Evolutionary conservation across 2,329 filamentous ascomycete genomes (phyloP), one percentile per base, ranked within the genome.

Genomic region (Claviceps sp.): DNA sequence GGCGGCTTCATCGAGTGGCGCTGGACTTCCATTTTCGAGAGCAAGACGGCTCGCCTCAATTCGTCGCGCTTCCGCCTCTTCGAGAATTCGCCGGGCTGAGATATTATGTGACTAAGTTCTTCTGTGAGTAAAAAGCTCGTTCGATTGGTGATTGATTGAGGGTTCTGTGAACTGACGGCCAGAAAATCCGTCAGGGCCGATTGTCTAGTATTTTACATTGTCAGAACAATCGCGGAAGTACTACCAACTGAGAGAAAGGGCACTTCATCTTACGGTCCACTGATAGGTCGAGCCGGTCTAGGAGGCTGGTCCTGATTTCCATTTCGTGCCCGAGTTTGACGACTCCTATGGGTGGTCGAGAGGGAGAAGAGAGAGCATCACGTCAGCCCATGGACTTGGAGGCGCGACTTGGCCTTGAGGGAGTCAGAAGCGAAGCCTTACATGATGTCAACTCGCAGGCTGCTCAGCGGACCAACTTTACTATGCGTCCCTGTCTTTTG

Each of bases 61-160:
- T 50, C 74, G 69, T 47, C 77, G 71, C 39, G 66, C 64, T 37
- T 74, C 70, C 17, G 75, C 75, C 55, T 76, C 71, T 19, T 69
- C 63, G 39, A 73, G 71, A 52, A 81, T 81, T 54, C 77, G 73
- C 30, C 70, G 64, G 2, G 78, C 76, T 22, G 80, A 87, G 57
- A 89, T 89, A 60, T 87, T 87, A 65, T 87, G 82, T 2, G 84
- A 80, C 77, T 84, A 38, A 30, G 13, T 17, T 5, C 7, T 8
- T 39, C 14, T 38, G 51, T 67, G 47, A 67, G 60, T 45, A 51
- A 30, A 6, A 6, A 19, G 11, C 2, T 1, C 14, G n/a, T n/a
- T 26, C 38, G 14, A n/a, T 5, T 37, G 45, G n/a, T 22, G 26
- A 13, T 24, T 13, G 14, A 17, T 45, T 3, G 16, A 22, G 13